Conservation (phyloP, 2,329 filamentous ascomycete genomes). For the Microsporum ferrugineum region DNA sequence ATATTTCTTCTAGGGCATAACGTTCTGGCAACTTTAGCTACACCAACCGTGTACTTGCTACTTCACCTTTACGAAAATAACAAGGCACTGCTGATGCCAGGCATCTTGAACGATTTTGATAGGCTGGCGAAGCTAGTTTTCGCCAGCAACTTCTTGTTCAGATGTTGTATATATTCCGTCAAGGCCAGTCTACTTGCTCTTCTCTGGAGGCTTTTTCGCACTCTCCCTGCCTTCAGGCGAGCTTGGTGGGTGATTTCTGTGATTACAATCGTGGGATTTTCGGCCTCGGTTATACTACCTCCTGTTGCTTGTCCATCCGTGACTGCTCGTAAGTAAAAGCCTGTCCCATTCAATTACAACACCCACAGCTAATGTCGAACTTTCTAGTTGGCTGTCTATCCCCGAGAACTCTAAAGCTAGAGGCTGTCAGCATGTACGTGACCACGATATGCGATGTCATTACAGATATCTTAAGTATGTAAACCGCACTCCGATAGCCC, state of each 20-base stretch:
- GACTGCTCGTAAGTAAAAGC: conserved; percentile 5
- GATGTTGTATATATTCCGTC: conserved; percentile 7
- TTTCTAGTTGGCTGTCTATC: conserved; percentile 8
- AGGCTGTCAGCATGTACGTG: conserved; percentile 8
- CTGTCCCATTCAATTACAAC: not conserved
- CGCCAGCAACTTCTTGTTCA: conserved; percentile 6
- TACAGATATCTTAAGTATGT: conserved; percentile 11
- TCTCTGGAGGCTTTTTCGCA: conserved; percentile 9
- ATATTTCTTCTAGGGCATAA: conserved; percentile 8
- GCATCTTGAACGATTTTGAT: not conserved
- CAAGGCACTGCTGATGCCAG: not conserved
- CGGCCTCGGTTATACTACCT: conserved; percentile 1
- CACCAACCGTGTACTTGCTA: conserved; percentile 6
- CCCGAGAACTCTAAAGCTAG: conserved; percentile 3
- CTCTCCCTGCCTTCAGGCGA: conserved; percentile 4
- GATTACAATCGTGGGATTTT: not conserved
- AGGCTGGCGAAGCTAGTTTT: not conserved
- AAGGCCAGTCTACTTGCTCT: conserved; percentile 11
- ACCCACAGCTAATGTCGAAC: not conserved
- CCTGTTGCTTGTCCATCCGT: conserved; percentile 8
- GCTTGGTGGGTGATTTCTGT: conserved; percentile 7
- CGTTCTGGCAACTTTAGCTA: conserved; percentile 5
- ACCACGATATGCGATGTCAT: conserved; percentile 8
- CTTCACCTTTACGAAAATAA: not conserved
- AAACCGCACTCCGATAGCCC: not conserved